phyloP scores from a whole-genome alignment of 495 filamentous ascomycete species.

The Lentithecium fluviatile region DNA sequence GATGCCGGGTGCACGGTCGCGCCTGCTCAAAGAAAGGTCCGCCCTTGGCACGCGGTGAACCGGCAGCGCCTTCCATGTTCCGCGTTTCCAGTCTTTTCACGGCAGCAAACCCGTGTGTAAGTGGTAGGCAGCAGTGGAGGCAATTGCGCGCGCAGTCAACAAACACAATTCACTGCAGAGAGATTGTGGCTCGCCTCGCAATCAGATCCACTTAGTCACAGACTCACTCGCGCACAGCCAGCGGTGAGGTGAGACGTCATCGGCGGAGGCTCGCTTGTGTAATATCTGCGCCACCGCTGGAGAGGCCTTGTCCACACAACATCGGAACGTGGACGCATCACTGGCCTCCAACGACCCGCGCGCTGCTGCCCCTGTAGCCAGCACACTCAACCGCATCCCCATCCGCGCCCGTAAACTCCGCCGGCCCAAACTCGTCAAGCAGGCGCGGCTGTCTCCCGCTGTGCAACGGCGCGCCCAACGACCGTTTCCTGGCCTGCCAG shows the following conservation, averaged over 20 bases:
- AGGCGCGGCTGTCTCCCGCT: constrained; percentile 3
- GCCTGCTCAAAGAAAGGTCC: not conserved
- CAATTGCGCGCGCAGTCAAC: too few species aligned
- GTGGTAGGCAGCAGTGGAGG: too few species aligned
- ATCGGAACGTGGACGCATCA: constrained; percentile 14
- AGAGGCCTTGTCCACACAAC: not conserved
- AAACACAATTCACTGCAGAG: too few species aligned
- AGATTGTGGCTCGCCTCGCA: too few species aligned
- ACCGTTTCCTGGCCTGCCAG: not conserved
- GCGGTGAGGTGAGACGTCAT: constrained; percentile 4
- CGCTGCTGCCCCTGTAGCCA: constrained; percentile 15
- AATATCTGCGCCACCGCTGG: constrained; percentile 4
- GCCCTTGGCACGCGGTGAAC: not conserved
- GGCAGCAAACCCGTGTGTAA: too few species aligned
- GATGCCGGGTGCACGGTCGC: not conserved
- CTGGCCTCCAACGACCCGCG: not conserved
- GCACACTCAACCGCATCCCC: not conserved
- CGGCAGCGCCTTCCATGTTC: too few species aligned
- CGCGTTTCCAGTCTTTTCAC: too few species aligned
- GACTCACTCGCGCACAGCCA: not conserved
- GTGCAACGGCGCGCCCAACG: constrained; percentile 2
- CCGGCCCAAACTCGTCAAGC: constrained; percentile 4
- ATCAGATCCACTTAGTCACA: not conserved
- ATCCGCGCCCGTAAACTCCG: not conserved
- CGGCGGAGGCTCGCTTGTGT: not conserved